These are phyloP conservation scores for Microsporum ferrugineum DNA, from an alignment of 2,329 filamentous ascomycete species.

Conservation along the genomic window DNA sequence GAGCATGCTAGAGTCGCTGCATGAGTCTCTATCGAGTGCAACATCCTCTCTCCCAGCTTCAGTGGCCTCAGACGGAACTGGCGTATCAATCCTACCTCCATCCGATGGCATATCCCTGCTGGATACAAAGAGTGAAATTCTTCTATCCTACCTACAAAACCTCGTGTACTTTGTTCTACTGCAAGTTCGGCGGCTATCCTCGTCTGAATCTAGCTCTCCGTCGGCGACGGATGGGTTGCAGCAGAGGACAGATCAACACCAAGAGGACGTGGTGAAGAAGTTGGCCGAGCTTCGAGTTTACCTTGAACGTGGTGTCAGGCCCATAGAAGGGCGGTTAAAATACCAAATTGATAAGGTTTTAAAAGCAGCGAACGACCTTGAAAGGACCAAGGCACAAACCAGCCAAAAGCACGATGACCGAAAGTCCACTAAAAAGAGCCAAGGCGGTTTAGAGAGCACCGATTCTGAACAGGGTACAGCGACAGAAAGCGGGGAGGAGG, in stretches of 20 bases:
- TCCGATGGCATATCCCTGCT: conserved; percentile 85
- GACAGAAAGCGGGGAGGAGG: conserved; percentile 22
- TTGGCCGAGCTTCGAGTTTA: conserved; percentile 87
- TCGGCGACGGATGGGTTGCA: conserved; percentile 20
- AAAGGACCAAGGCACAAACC: conserved; percentile 20
- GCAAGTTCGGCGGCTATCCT: conserved; percentile 54
- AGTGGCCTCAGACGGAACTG: conserved; percentile 33
- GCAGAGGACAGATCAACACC: conserved; percentile 19
- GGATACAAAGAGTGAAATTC: conserved; percentile 92
- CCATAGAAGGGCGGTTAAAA: conserved; percentile 77
- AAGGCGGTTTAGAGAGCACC: conserved; percentile 24
- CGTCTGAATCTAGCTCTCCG: conserved; percentile 6
- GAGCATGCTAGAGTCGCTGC: conserved; percentile 25
- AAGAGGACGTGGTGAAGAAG: conserved; percentile 60
- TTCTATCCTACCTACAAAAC: conserved; percentile 91
- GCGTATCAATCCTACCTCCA: conserved; percentile 62
- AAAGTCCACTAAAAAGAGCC: conserved; percentile 17
- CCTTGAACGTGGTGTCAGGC: conserved; percentile 81
- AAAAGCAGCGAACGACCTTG: conserved; percentile 57
- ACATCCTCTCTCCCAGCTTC: conserved; percentile 25
- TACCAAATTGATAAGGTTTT: conserved; percentile 96
- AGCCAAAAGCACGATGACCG: conserved; percentile 17
- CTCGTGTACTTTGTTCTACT: conserved; percentile 77
- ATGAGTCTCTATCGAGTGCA: conserved; percentile 25
- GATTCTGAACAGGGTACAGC: conserved; percentile 11